phyloP scores from a whole-genome alignment of 352 stramenopile species.

The Phytopythium cucurbitacearum region DNA sequence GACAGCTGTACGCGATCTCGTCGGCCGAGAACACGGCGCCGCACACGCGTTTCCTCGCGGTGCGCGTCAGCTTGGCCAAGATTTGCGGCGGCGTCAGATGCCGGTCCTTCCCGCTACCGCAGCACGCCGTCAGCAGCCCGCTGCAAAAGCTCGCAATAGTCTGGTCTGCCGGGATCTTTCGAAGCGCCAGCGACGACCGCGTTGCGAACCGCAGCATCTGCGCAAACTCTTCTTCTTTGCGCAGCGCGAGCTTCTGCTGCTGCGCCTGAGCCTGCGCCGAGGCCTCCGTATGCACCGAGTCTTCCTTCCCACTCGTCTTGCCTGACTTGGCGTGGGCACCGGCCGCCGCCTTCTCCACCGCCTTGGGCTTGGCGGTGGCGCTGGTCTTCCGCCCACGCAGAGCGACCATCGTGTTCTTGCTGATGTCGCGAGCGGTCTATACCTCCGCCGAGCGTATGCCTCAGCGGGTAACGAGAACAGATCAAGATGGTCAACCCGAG shows the following conservation, averaged over 20 bases:
- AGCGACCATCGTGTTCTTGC: slow-evolving; percentile 41
- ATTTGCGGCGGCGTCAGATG: slow-evolving; percentile 39
- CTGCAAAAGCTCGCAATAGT: slow-evolving; percentile 31
- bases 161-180: slow-evolving; percentile 9
- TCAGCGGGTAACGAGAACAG: too few relatives aligned
- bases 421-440: too few relatives aligned
- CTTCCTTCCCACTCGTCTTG: slow-evolving; percentile 22
- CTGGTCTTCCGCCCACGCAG: slow-evolving; percentile 73
- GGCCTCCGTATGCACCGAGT: slow-evolving; percentile 4
- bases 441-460: too few relatives aligned
- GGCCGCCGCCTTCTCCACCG: slow-evolving; percentile 35
- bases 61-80: slow-evolving; percentile 52
- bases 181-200: slow-evolving; percentile 31
- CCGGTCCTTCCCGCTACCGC: slow-evolving; percentile 48
- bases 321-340: slow-evolving; percentile 4
- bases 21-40: slow-evolving; percentile 82
- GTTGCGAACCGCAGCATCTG: slow-evolving; percentile 43
- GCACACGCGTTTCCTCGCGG: slow-evolving; percentile 69
- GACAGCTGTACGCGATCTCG: slow-evolving; percentile 86
- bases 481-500: too few relatives aligned
- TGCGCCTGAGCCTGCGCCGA: slow-evolving; percentile 14
- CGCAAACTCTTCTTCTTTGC: slow-evolving; percentile 42
- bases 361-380: slow-evolving; percentile 52
- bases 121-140: slow-evolving; percentile 50
- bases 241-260: slow-evolving; percentile 28